Conservation (phyloP, 1,139 yeast species). For the Kurtzmaniella quercitrusa region DNA sequence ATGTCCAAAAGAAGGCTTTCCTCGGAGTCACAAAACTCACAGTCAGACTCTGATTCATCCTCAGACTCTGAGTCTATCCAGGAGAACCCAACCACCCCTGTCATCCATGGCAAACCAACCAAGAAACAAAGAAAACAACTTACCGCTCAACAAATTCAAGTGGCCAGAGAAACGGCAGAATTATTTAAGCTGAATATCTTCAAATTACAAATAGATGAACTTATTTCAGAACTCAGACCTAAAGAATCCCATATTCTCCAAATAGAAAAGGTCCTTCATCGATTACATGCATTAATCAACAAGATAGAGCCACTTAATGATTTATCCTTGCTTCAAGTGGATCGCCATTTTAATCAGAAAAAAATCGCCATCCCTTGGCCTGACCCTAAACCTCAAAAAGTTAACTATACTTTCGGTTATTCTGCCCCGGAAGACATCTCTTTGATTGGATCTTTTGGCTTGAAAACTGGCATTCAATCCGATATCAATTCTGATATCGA, state of each 20-base stretch:
- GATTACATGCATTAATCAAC: conserved; percentile 66
- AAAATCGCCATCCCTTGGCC: conserved; percentile 75
- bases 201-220: conserved; percentile 89
- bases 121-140: conserved; percentile 40
- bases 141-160: conserved; percentile 82
- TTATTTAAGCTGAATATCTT: conserved; percentile 90
- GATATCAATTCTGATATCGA: conserved; percentile 56
- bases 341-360: conserved; percentile 41
- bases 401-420: conserved; percentile 69
- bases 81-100: conserved; percentile 9
- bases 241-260: conserved; percentile 63
- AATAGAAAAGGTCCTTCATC: conserved; percentile 75
- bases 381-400: conserved; percentile 75
- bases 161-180: conserved; percentile 91
- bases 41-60: conserved; percentile 7
- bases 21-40: conserved; percentile 7
- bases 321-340: conserved; percentile 52
- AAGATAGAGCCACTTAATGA: conserved; percentile 53
- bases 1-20: conserved; percentile 11
- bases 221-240: conserved; percentile 70
- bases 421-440: conserved; percentile 72
- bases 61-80: background rate
- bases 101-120: conserved; percentile 20
- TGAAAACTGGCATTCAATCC: conserved; percentile 70
- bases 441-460: conserved; percentile 84